Base-by-base conservation (phyloP, 2,329 filamentous ascomycete species). In the Cytospora paraplurivora region DNA sequence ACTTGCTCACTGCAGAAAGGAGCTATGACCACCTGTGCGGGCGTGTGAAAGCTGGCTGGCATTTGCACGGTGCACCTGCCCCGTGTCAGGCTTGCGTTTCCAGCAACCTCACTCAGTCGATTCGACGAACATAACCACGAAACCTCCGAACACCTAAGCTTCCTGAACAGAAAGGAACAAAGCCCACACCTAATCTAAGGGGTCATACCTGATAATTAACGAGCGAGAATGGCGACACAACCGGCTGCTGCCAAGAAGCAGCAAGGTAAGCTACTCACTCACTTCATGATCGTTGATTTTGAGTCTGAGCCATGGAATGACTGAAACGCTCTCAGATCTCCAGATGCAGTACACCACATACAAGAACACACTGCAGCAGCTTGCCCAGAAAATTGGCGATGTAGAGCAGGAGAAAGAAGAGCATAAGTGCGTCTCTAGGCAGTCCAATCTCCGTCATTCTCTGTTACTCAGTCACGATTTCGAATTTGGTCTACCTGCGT, bases 391-490 rank as follows among this genome's bases (percentile, higher is more conserved):
- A 77, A 97, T 99, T 70, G 95, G 95, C 49, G 93, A 98, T 74
- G 93, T 99, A 62, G 95, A 99, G 79, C 92, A 97, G 76, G 95
- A 98, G 76, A 89, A 91, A 21, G 95, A 99, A 77, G 95, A 99
- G 76, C 95, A 99, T 82, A 98, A 97, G 95, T 98, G 79, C 75
- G 89, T 79, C 35, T 77, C 65, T n/a, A 35, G 51, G 53, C 41
- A n/a, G 35, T 34, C 53, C 37, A 27, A 21, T 50, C 66, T 55
- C 62, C 66, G 67, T 57, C n/a, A n/a, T 21, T 12, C 7, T 47
- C n/a, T 21, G 44, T 1, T 12, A n/a, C 3, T 11, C n/a, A 21
- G 1, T 47, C 44, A 2, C 17, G 44, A 3, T 21, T 17, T 7
- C 10, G n/a, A 10, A 47, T n/a, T 47, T 10, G 12, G 10, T 17